A percentile compares a stretch with the other conserved stretches of the same genome.
Conservation (phyloP, 2,329 filamentous ascomycete species). For the Ophidiomyces ophidiicola region DNA sequence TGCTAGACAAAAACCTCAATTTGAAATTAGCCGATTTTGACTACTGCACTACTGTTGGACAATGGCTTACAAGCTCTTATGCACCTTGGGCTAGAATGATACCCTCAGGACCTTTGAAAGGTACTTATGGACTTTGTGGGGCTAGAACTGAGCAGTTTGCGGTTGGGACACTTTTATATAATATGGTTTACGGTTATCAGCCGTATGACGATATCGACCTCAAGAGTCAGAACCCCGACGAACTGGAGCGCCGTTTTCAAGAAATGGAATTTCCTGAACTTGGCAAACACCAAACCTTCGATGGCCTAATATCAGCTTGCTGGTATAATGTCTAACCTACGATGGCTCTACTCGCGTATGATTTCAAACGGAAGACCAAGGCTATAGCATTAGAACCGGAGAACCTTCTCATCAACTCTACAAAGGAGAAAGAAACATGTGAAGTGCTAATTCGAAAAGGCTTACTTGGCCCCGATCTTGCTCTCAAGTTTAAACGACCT, state of each 20-base stretch:
- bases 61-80: conserved; percentile 12
- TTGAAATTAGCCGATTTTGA: conserved; percentile 14
- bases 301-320: conserved; percentile 16
- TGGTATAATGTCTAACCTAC: conserved; percentile 19
- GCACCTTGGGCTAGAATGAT: conserved; percentile 15
- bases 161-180: conserved; percentile 17
- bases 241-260: conserved; percentile 14
- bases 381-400: conserved; percentile 8
- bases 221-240: too few species aligned
- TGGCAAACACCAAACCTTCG: conserved; percentile 14
- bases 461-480: conserved; percentile 11
- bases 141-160: conserved; percentile 19
- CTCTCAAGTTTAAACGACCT: conserved; percentile 9
- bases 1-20: conserved; percentile 13
- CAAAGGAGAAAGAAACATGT: conserved; percentile 9
- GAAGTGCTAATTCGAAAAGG: conserved; percentile 10
- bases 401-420: conserved; percentile 10
- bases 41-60: conserved; percentile 14
- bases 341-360: conserved; percentile 17
- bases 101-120: conserved; percentile 14
- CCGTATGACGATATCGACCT: conserved; percentile 13
- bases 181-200: conserved; percentile 18
- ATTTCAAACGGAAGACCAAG: conserved; percentile 17
- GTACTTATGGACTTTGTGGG: conserved; percentile 17
- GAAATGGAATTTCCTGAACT: conserved; percentile 17